Percentiles rank a stretch among this genome's conserved stretches.
These are phyloP conservation scores for Dryas drummondii DNA, from an alignment of 306 rosid species.

Conservation along the genomic window DNA sequence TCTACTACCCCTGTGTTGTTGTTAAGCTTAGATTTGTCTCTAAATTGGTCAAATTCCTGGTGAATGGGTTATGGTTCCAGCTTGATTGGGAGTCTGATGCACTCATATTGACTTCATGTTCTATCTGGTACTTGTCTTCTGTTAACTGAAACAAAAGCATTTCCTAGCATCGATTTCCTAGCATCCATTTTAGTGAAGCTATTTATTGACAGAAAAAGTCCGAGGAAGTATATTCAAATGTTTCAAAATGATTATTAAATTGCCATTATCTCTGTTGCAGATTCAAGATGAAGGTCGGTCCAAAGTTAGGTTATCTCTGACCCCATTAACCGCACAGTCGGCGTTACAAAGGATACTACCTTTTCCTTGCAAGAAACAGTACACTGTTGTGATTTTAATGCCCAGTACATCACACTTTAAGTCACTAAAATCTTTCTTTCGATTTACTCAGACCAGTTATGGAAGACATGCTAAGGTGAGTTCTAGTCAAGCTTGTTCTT, in stretches of 20 bases:
- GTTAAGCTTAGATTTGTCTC: background rate
- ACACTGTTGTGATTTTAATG: conserved; percentile 79
- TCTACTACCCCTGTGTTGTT: background rate
- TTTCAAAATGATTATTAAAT: background rate
- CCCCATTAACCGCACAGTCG: conserved; percentile 60
- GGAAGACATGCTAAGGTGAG: conserved; percentile 66
- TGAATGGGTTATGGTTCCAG: background rate
- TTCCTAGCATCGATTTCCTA: background rate
- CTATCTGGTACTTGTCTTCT: background rate
- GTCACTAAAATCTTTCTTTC: conserved; percentile 57
- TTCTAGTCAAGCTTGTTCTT: background rate
- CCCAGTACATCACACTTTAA: conserved; percentile 62
- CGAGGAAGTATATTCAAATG: background rate
- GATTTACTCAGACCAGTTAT: conserved; percentile 36
- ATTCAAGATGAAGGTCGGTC: conserved; percentile 74
- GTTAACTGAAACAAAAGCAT: background rate
- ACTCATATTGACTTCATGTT: background rate
- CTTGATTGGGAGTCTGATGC: background rate
- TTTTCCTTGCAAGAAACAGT: conserved; percentile 77
- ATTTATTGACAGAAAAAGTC: background rate
- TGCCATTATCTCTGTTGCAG: conserved; percentile 39
- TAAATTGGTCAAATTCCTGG: background rate
- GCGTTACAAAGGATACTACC: conserved; percentile 79
- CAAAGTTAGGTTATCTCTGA: conserved; percentile 62
- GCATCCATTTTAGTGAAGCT: background rate